phyloP scores from a whole-genome alignment of 495 filamentous ascomycete genomes.

The Aspergillus ostianus region DNA sequence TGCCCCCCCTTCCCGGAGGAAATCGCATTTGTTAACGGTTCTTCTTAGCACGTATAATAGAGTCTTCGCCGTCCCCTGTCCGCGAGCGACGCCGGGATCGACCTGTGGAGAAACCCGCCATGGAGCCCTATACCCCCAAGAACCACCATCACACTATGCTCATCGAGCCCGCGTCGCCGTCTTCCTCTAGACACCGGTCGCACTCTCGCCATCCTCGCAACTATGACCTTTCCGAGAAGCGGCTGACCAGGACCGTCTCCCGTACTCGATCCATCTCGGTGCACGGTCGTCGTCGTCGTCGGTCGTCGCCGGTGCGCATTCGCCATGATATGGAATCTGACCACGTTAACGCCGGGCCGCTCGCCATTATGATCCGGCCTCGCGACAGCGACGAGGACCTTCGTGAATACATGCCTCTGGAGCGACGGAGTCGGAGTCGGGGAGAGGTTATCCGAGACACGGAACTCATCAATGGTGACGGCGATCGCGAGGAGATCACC shows the following conservation, averaged over 20 bases:
- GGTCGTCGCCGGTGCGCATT: conserved; percentile 31
- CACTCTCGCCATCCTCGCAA: conserved; percentile 16
- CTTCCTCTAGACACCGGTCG: conserved; percentile 25
- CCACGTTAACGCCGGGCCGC: conserved; percentile 46
- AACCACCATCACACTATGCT: conserved; percentile 29
- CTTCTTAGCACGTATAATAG: conserved; percentile 28
- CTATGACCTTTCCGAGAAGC: conserved; percentile 28
- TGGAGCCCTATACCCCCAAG: conserved; percentile 29
- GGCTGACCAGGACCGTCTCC: conserved; percentile 26
- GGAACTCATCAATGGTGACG: conserved; percentile 41
- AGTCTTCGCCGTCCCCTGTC: conserved; percentile 28
- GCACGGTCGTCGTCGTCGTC: conserved; percentile 34
- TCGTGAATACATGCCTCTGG: conserved; percentile 53
- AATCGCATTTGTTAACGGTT: conserved; percentile 9
- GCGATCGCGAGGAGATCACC: conserved; percentile 51
- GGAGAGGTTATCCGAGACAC: conserved; percentile 44
- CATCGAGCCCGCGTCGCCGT: conserved; percentile 27
- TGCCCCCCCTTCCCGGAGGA: background rate
- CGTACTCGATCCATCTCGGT: conserved; percentile 42
- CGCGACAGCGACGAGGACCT: conserved; percentile 54
- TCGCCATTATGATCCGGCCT: conserved; percentile 56
- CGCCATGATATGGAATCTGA: conserved; percentile 45
- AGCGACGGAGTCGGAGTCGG: conserved; percentile 41
- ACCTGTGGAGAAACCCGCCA: conserved; percentile 29
- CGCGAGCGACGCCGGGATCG: conserved; percentile 26